phyloP scores from a whole-genome alignment of 2,329 filamentous ascomycete genomes.

The Colletotrichum orchidophilum region DNA sequence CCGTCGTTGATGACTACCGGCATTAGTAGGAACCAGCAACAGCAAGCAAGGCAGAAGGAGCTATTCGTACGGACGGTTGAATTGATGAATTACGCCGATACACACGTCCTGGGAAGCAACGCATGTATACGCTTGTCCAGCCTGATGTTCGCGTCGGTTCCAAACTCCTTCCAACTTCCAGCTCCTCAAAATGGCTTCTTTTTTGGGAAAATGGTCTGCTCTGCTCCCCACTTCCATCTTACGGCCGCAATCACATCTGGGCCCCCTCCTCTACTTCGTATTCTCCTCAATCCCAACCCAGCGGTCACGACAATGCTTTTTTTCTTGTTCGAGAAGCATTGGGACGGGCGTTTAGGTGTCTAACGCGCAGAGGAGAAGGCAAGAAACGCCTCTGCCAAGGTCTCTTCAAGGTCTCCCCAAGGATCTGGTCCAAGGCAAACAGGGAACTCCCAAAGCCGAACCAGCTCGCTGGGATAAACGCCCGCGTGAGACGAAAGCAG shows the following conservation, averaged over 20 bases:
- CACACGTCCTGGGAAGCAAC: not conserved
- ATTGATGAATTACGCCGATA: not conserved
- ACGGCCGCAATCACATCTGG: constrained; percentile 12
- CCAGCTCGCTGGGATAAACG: constrained; percentile 7
- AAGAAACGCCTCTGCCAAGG: not conserved
- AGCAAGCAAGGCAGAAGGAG: not conserved
- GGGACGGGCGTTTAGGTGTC: not conserved
- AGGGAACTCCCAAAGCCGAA: constrained; percentile 7
- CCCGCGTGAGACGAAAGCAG: constrained; percentile 11
- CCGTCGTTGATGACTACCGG: not conserved
- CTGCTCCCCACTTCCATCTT: constrained; percentile 15
- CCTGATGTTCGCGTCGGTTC: not conserved
- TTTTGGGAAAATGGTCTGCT: not conserved
- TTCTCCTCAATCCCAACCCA: constrained; percentile 7
- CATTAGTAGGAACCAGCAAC: not conserved
- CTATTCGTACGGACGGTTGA: not conserved
- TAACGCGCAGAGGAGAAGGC: not conserved
- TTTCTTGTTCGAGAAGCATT: constrained; percentile 24
- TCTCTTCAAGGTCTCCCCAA: not conserved
- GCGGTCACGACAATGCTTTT: constrained; percentile 19
- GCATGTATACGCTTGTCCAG: not conserved
- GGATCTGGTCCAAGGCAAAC: constrained; percentile 2
- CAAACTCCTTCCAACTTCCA: not conserved
- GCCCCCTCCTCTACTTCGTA: no score
- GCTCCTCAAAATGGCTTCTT: not conserved